Evolutionary conservation across 257 asterid species (phyloP), one percentile per base, ranked within the genome.

Genomic region (Cruciata laevipes): DNA sequence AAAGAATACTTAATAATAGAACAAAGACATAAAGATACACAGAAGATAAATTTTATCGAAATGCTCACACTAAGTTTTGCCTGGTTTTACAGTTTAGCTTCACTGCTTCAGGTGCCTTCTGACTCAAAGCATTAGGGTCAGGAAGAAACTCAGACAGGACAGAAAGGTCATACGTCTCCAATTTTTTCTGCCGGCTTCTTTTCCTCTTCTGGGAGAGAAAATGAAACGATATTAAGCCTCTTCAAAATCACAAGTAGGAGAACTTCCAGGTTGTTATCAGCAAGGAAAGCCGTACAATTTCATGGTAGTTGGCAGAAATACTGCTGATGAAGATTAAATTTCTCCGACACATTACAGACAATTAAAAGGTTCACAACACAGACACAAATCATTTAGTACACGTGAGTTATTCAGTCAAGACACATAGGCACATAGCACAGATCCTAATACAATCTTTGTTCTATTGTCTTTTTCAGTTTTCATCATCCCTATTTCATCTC

Each of bases 81-180:
- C 88, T 81, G 52, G 66, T 79, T 82, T 86, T 93, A 73, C 91
- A 70, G 67, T 86, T 88, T 24, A 90, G 70, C 78, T 86, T 88
- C 70, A 86, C 62, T 42, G 76, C 81, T 40, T 68, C 76, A 51
- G 83, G 88, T 58, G 47, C 32, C 23, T 79, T 65, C 53, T 80
- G 75, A 18, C 68, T 58, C 32, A 88, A 68, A 42, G 83, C 75
- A 66, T 79, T 75, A 24, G 86, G 18, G 23, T 83, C 94, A 0
- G 96, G 96, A 66, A 93, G 96, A 77, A 74, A 82, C 24, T 88
- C 94, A 0, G 92, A 61, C 47, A 93, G 94, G 67, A 89, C 38
- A 56, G 96, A 80, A 33, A 90, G 74, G 69, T 93, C 90, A 68
- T 84, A 93, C 0, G 83, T 94, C 91, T 86, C 84, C 66, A 87